Percentiles rank a stretch among this genome's conserved stretches.
Conservation (phyloP, 805 yeast species). For the Ogataea ramenticola region DNA sequence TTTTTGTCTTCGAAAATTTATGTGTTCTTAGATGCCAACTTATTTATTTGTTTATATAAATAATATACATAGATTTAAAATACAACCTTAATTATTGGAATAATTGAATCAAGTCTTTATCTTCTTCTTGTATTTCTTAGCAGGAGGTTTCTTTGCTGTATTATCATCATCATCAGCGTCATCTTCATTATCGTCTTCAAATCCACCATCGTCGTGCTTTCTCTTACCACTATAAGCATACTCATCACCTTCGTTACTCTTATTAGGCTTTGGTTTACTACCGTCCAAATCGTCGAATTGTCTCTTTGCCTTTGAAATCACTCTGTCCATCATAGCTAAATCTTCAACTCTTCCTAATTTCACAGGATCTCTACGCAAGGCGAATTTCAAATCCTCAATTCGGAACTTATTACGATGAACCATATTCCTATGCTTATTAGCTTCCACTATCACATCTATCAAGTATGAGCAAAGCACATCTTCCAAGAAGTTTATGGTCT, state of each 20-base stretch:
- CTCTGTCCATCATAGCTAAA: constrained; percentile 49
- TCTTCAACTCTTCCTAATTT: constrained; percentile 68
- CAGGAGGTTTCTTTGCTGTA: background rate
- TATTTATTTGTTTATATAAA: background rate
- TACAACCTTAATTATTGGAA: background rate
- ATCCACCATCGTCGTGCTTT: background rate
- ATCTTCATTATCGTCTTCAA: constrained; percentile 3
- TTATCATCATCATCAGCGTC: background rate
- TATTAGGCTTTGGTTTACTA: constrained; percentile 20
- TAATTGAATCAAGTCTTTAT: background rate
- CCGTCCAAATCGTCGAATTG: constrained; percentile 60
- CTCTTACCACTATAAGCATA: constrained; percentile 11
- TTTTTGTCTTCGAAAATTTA: too few relatives aligned
- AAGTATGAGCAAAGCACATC: constrained; percentile 61
- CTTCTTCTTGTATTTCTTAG: background rate
- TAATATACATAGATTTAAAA: background rate
- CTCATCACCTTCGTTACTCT: too few relatives aligned
- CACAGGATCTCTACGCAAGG: constrained; percentile 55
- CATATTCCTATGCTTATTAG: constrained; percentile 42
- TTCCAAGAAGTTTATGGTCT: constrained; percentile 59
- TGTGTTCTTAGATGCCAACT: too few relatives aligned
- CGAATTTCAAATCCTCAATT: constrained; percentile 68
- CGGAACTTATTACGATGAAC: constrained; percentile 53
- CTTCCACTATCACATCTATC: constrained; percentile 44
- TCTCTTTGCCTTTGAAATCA: constrained; percentile 58